phyloP scores from a whole-genome alignment of 164 flowering plant species.

The Paratinospora sagittata region DNA sequence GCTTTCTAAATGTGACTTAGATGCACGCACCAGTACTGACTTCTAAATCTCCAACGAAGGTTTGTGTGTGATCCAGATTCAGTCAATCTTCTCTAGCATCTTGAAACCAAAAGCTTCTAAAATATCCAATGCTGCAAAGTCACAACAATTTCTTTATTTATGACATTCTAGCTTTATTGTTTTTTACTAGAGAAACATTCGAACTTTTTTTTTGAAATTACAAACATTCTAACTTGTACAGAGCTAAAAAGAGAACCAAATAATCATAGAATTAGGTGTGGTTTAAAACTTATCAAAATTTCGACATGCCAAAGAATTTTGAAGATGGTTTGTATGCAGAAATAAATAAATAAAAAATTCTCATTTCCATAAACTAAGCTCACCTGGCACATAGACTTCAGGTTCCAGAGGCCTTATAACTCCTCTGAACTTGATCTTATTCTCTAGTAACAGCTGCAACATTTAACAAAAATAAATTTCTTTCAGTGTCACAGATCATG shows the following conservation, averaged over 20 bases:
- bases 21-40: too few species aligned
- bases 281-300: neutral
- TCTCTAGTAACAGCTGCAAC: constrained; percentile 66
- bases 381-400: constrained; percentile 89
- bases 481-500: neutral
- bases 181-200: too few species aligned
- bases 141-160: neutral
- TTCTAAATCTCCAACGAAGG: neutral
- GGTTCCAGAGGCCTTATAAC: constrained; percentile 77
- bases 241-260: too few species aligned
- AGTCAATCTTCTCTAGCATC: constrained; percentile 54
- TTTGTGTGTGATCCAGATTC: constrained; percentile 12
- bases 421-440: constrained; percentile 67
- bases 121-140: constrained; percentile 63
- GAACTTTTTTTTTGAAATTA: too few species aligned
- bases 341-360: too few species aligned
- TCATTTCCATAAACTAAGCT: neutral
- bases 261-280: neutral
- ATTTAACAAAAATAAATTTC: neutral
- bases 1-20: too few species aligned
- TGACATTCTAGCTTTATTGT: neutral
- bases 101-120: constrained; percentile 68
- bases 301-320: too few species aligned
- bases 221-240: too few species aligned
- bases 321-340: too few species aligned